A percentile compares a stretch with the other conserved stretches of the same genome.
These are phyloP conservation scores for Polyporus arcularius DNA, from an alignment of 768 basidiomycete genomes.

Conservation along the genomic window DNA sequence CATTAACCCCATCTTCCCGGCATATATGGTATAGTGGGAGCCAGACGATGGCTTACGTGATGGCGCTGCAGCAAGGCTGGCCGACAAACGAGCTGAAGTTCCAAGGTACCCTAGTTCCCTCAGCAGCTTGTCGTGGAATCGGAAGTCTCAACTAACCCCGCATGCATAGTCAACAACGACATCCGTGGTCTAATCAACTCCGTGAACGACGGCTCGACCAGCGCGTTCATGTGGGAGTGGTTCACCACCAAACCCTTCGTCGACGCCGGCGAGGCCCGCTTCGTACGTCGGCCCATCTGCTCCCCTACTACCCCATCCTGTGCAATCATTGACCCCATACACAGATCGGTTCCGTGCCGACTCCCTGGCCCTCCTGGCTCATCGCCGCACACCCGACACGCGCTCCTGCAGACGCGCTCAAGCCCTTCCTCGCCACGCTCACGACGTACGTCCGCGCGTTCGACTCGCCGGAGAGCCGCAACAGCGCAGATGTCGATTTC, in stretches of 20 bases:
- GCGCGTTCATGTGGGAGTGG: constrained; percentile 96
- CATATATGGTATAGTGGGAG: constrained; percentile 53
- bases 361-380: constrained; percentile 97
- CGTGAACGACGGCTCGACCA: constrained; percentile 86
- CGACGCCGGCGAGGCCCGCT: constrained; percentile 77
- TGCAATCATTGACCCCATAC: no score
- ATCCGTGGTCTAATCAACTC: constrained; percentile 81
- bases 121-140: not conserved
- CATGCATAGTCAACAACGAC: constrained; percentile 68
- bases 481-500: constrained; percentile 65
- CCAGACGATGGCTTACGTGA: constrained; percentile 94
- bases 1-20: not conserved
- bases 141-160: no score
- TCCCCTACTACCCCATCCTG: not conserved
- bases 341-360: constrained; percentile 82
- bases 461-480: constrained; percentile 56
- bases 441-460: constrained; percentile 69
- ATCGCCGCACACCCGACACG: constrained; percentile 84
- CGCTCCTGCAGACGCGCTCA: constrained; percentile 50
- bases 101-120: constrained; percentile 47
- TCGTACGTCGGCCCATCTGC: constrained; percentile 54
- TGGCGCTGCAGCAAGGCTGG: constrained; percentile 91
- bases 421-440: constrained; percentile 62
- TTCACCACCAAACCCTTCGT: constrained; percentile 84
- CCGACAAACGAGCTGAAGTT: constrained; percentile 61